Evolutionary conservation across 1,284 basidiomycete genomes (phyloP).

Genomic region (Leccinum proximum): DNA sequence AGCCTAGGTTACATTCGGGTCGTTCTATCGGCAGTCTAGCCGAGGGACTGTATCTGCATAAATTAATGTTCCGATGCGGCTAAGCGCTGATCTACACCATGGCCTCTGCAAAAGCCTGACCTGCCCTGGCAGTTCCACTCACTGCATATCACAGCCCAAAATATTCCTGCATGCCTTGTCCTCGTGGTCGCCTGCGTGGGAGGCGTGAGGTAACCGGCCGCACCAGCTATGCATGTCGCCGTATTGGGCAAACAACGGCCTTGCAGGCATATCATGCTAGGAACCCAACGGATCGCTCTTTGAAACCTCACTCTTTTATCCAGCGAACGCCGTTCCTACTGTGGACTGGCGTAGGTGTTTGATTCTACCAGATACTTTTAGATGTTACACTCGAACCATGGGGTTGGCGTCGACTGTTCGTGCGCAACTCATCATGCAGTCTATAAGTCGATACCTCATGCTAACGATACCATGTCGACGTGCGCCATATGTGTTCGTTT

Average conservation of each 20-base stretch:
- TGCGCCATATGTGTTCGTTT: neutral
- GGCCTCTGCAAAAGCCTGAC: neutral
- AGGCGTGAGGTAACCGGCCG: neutral
- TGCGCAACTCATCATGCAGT: neutral
- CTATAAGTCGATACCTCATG: neutral
- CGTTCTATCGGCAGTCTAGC: neutral
- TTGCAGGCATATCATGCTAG: neutral
- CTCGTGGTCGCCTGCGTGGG: neutral
- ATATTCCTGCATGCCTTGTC: neutral
- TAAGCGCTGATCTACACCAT: neutral
- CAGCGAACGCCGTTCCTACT: neutral
- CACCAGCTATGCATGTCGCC: neutral
- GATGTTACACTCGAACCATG: neutral
- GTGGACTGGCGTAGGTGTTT: neutral
- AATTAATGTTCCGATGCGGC: neutral
- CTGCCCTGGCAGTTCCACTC: neutral
- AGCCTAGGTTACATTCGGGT: neutral
- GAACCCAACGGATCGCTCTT: neutral
- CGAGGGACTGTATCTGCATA: neutral
- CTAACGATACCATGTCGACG: neutral
- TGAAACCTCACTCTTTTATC: neutral
- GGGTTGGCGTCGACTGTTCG: neutral
- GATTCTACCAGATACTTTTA: neutral
- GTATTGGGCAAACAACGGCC: neutral
- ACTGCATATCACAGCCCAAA: neutral